Conservation (phyloP, 2,329 filamentous ascomycete species). For the Phoma sp. region DNA sequence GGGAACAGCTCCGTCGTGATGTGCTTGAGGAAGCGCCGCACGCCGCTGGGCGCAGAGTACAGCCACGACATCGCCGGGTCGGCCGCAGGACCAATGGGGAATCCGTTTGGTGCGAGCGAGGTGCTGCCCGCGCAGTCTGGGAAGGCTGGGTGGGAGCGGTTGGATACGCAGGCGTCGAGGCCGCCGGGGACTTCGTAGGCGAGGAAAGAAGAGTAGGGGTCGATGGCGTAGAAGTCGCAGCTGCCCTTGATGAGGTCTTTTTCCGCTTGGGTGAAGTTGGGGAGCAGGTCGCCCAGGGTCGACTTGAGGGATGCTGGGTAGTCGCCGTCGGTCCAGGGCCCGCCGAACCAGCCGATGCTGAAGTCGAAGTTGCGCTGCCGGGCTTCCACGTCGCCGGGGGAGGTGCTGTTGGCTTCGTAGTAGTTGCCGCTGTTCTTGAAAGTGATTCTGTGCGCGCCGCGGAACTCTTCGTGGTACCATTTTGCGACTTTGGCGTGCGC, state of each 20-base stretch:
- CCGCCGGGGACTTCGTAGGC: conserved; percentile 42
- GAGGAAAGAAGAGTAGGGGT: conserved; percentile 43
- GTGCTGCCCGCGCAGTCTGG: conserved; percentile 51
- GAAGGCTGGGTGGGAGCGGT: conserved; percentile 49
- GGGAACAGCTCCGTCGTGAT: conserved; percentile 55
- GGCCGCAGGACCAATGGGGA: conserved; percentile 54
- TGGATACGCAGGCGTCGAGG: conserved; percentile 50
- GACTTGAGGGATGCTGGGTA: conserved; percentile 50
- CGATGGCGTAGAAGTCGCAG: conserved; percentile 54
- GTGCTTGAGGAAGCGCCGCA: conserved; percentile 51
- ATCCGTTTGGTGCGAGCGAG: conserved; percentile 48
- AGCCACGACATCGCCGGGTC: conserved; percentile 53
- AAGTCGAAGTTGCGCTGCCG: conserved; percentile 52
- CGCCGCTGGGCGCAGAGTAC: conserved; percentile 48
- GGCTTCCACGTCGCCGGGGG: conserved; percentile 44
- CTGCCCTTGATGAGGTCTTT: conserved; percentile 53
- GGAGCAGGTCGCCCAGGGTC: conserved; percentile 50
- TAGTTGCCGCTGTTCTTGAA: conserved; percentile 55
- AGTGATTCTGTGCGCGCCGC: conserved; percentile 50
- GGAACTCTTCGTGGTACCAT: conserved; percentile 56
- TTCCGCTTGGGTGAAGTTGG: conserved; percentile 47
- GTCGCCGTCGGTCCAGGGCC: conserved; percentile 55
- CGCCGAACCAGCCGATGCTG: conserved; percentile 54
- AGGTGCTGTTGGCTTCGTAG: conserved; percentile 48
- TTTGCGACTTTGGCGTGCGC: conserved; percentile 54